These are phyloP conservation scores for Podosphaera aphanis DNA, from an alignment of 2,329 filamentous ascomycete genomes.

Conservation along the genomic window DNA sequence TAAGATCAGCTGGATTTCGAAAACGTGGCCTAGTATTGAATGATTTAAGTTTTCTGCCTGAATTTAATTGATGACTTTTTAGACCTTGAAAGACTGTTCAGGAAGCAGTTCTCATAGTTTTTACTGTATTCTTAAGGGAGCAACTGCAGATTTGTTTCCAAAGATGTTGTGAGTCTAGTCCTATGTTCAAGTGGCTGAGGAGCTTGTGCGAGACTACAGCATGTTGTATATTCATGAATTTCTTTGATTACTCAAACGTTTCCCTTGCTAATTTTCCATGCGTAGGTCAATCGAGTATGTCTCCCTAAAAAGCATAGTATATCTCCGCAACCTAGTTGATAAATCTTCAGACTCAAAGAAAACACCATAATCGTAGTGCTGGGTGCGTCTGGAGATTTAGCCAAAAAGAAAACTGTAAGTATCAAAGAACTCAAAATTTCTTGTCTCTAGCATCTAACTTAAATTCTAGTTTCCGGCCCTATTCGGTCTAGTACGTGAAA, in stretches of 20 bases:
- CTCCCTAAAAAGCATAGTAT: neutral
- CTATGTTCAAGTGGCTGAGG: neutral
- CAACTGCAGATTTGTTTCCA: neutral
- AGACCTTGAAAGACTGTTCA: neutral
- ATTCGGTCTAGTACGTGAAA: slow-evolving; percentile 69
- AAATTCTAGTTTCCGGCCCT: slow-evolving; percentile 69
- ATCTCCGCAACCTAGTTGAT: slow-evolving; percentile 26
- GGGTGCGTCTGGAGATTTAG: slow-evolving; percentile 87
- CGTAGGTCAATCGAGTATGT: neutral
- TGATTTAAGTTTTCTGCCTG: neutral
- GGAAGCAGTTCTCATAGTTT: neutral
- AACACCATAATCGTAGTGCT: slow-evolving; percentile 94
- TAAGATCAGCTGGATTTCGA: neutral
- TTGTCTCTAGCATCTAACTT: neutral
- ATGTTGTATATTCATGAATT: neutral
- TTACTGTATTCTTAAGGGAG: neutral
- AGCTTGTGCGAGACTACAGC: neutral
- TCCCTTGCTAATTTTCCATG: neutral
- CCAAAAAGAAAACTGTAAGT: slow-evolving; percentile 95
- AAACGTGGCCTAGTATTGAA: neutral
- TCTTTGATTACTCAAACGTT: neutral
- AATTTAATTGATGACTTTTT: neutral
- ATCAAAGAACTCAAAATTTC: neutral
- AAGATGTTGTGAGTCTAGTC: neutral
- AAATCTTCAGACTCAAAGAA: slow-evolving; percentile 54